Evolutionary conservation across 2,329 filamentous ascomycete genomes (phyloP).

Genomic region (Zelopaecilomyces penicillatus): DNA sequence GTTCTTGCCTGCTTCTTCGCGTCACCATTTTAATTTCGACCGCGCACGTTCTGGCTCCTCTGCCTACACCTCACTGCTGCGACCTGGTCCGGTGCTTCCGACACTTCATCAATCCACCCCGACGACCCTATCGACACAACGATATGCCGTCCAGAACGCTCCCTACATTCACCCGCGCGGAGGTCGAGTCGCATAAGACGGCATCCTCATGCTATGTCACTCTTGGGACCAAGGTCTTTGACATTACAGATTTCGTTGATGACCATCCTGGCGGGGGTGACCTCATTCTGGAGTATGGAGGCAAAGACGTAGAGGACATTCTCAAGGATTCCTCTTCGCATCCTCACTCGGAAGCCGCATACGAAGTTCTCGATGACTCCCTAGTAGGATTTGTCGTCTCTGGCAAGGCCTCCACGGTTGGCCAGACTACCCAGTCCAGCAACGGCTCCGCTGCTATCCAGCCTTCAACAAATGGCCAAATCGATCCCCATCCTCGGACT

Average conservation of each 20-base stretch:
- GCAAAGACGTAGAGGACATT: slow-evolving; percentile 76
- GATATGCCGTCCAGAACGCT: slow-evolving; percentile 73
- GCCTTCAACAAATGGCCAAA: slow-evolving; percentile 13
- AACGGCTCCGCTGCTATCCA: slow-evolving; percentile 14
- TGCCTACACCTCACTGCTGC: no score
- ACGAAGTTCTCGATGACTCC: slow-evolving; percentile 85
- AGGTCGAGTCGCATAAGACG: slow-evolving; percentile 75
- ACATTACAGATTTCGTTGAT: slow-evolving; percentile 84
- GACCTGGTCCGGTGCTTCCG: no score
- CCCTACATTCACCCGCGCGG: slow-evolving; percentile 70
- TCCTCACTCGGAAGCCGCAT: slow-evolving; percentile 82
- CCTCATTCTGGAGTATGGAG: slow-evolving; percentile 80
- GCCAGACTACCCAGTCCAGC: slow-evolving; percentile 20
- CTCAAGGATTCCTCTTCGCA: slow-evolving; percentile 79
- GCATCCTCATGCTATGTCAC: slow-evolving; percentile 87
- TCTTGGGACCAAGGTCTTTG: slow-evolving; percentile 82
- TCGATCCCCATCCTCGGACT: slow-evolving; percentile 52
- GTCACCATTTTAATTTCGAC: no score
- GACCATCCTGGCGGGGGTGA: slow-evolving; percentile 87
- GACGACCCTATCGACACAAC: slow-evolving; percentile 2
- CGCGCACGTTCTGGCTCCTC: no score
- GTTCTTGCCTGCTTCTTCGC: no score
- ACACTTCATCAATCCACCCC: slow-evolving; percentile 1
- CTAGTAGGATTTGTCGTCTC: slow-evolving; percentile 71
- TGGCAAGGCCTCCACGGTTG: slow-evolving; percentile 39